These are phyloP conservation scores for Dactylonectria macrodidyma DNA, from an alignment of 2,329 filamentous ascomycete species.

Conservation along the genomic window DNA sequence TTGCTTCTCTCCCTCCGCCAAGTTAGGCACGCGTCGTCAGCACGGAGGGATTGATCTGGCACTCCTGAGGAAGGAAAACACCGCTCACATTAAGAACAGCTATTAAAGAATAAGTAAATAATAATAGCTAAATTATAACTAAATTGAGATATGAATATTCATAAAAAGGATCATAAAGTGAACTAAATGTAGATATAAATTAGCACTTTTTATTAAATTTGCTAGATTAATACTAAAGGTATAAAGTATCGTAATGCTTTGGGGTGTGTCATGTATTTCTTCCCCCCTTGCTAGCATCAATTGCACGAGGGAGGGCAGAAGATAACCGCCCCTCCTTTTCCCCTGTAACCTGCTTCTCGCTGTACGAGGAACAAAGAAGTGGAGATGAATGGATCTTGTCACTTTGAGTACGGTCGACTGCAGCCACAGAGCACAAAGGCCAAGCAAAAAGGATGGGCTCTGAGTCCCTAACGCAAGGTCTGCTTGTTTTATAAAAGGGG, in stretches of 20 bases:
- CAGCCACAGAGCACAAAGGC: not conserved
- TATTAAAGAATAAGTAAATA: no score
- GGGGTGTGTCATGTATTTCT: no score
- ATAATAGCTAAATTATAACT: no score
- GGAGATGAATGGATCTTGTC: not conserved
- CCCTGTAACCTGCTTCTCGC: not conserved
- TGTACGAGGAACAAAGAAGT: not conserved
- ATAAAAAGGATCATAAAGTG: no score
- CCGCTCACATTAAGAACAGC: no score
- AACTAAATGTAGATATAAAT: no score
- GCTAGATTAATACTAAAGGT: no score
- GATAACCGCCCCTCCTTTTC: not conserved
- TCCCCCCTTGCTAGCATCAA: not conserved
- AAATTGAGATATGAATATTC: no score
- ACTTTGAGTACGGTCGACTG: not conserved
- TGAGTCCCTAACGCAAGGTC: not conserved
- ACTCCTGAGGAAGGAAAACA: no score
- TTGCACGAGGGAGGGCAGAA: not conserved
- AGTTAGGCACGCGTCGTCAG: slow-evolving; percentile 18
- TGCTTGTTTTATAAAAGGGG: not conserved
- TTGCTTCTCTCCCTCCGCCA: not conserved
- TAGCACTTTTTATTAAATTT: no score
- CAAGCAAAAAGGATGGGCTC: not conserved
- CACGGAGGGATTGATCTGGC: slow-evolving; percentile 23
- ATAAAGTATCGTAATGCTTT: no score